Base-by-base conservation (phyloP, 208 protist genomes). In the Leishmania amazonensis region DNA sequence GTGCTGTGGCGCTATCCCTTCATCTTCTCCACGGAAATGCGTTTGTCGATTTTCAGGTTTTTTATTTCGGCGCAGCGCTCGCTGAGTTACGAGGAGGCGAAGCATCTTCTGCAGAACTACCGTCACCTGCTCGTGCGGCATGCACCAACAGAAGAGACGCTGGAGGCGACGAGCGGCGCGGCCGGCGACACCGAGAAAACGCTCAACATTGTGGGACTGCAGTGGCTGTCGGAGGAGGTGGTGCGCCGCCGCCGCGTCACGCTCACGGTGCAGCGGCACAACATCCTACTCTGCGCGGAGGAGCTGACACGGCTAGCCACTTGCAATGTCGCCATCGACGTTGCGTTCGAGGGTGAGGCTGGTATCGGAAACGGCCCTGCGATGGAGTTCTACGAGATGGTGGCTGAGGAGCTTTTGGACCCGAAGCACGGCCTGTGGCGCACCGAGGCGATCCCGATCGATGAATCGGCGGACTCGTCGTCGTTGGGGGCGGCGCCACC, bases 351-450 rank as follows among this genome's bases (percentile, higher is more conserved):
- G 42, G 92, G 89, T 45, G 95, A 98, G 83, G 85, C 88, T 28
- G 95, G 94, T 71, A 91, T 94, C 67, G 95, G 95, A 64, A 86
- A 84, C 35, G 95, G 95, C 21, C 95, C 95, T 42, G 91, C 94
- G 49, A 79, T 94, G 78, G 91, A 96, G 81, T 95, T 96, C 74
- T 96, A 91, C 72, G 89, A 92, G 78, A 76, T 93, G 79, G 65
- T 97, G 11, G 88, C 86, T 1, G 83, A 81, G 54, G 74, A 83
- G 54, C 72, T 98, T 49, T 75, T 90, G 65, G 75, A 85, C 5
- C 80, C 85, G 6, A 45, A 81, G 45, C 79, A 86, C 35, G 79
- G 84, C 28, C 88, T 95, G 81, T 96, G 90, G 89, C 80, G 83
- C 68, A 93, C 82, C 15, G 88, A 93, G 74, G 81, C 84, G 65